A percentile compares a stretch with the other conserved stretches of the same genome.
Conservation (phyloP, 768 basidiomycete species). For the Psilocybe cyanescens region DNA sequence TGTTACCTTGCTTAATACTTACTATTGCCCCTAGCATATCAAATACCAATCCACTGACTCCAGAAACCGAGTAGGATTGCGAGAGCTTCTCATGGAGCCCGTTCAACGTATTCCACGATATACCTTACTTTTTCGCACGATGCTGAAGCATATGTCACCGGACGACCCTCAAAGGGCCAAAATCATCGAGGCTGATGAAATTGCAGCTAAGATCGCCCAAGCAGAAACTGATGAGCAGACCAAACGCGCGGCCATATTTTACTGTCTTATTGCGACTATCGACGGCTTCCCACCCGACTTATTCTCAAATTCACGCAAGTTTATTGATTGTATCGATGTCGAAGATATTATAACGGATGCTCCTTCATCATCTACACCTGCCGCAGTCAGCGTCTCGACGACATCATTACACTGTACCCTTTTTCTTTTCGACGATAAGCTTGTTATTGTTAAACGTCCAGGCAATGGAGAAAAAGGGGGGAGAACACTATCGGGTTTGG, state of each 20-base stretch:
- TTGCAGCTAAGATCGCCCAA: constrained; percentile 87
- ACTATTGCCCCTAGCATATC: constrained; percentile 58
- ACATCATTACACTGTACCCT: constrained; percentile 80
- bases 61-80: constrained; percentile 82
- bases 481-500: constrained; percentile 71
- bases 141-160: constrained; percentile 87
- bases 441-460: constrained; percentile 89
- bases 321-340: constrained; percentile 92
- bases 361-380: constrained; percentile 45
- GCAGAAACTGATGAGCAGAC: constrained; percentile 94
- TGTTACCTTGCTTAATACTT: constrained; percentile 8
- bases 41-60: constrained; percentile 82
- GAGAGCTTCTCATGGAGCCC: constrained; percentile 95
- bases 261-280: constrained; percentile 80
- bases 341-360: constrained; percentile 73
- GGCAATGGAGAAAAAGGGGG: constrained; percentile 78
- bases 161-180: constrained; percentile 79
- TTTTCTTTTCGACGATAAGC: constrained; percentile 93
- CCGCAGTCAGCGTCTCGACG: constrained; percentile 42
- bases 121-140: constrained; percentile 88
- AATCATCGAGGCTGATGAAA: constrained; percentile 82
- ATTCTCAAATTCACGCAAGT: constrained; percentile 87
- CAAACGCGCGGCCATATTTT: constrained; percentile 86
- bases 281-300: constrained; percentile 91
- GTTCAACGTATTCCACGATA: constrained; percentile 96